Conservation (phyloP, 23 red algal genomes). For the Agarophyton chilense region DNA sequence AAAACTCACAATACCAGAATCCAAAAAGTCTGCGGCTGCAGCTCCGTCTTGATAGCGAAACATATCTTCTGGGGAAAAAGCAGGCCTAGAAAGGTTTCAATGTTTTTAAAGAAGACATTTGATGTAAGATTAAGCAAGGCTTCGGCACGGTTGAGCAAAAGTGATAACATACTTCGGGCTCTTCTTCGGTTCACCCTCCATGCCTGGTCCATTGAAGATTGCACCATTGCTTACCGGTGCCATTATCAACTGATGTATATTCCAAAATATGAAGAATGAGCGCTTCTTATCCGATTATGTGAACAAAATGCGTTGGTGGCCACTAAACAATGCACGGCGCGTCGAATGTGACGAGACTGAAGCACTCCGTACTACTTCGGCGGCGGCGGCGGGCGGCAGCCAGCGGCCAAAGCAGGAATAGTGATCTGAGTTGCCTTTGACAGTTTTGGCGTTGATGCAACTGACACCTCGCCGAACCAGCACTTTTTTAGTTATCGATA, state of each 20-base stretch:
- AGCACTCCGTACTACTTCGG: no score
- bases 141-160: not conserved
- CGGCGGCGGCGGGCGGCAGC: no score
- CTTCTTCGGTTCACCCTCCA: not conserved
- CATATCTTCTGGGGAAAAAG: conserved; percentile 62
- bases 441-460: not conserved
- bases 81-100: conserved; percentile 10
- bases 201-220: not conserved
- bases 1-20: conserved; percentile 63
- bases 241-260: not conserved
- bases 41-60: conserved; percentile 89
- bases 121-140: not conserved
- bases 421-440: not conserved
- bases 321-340: not conserved
- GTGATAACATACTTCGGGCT: not conserved
- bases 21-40: conserved; percentile 77
- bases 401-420: no score
- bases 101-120: not conserved
- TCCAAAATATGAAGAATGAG: not conserved
- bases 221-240: not conserved
- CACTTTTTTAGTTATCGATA: no score
- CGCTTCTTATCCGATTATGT: not conserved
- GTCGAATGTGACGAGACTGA: no score
- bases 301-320: not conserved
- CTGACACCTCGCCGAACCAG: not conserved